Conservation (phyloP, 1,284 basidiomycete genomes). For the Rhodotorula sp. region DNA sequence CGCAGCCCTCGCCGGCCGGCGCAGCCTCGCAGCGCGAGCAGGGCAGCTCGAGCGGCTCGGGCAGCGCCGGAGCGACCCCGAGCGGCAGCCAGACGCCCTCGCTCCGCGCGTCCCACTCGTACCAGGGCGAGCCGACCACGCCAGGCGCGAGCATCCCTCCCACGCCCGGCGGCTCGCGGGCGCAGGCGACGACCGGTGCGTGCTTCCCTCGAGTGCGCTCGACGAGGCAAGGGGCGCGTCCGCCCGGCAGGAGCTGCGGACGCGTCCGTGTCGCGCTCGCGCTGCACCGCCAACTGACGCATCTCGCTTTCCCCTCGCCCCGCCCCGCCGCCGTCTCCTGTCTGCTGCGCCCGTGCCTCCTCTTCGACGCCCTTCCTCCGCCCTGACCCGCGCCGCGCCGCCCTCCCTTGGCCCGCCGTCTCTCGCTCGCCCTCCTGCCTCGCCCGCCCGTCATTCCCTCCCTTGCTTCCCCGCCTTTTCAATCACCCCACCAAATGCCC, state of each 20-base stretch:
- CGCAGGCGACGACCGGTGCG: constrained; percentile 39
- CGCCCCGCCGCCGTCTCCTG: not conserved
- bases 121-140: not conserved
- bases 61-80: not conserved
- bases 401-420: too few species aligned
- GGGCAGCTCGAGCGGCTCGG: not conserved
- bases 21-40: not conserved
- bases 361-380: not conserved
- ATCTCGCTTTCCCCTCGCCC: not conserved
- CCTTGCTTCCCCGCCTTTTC: too few species aligned
- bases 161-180: constrained; percentile 31
- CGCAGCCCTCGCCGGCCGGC: not conserved
- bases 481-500: too few species aligned
- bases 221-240: not conserved
- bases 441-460: too few species aligned
- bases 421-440: too few species aligned
- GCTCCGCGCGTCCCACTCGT: not conserved
- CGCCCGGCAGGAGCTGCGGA: not conserved
- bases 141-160: constrained; percentile 4
- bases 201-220: not conserved
- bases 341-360: not conserved
- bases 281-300: not conserved
- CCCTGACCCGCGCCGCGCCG: not conserved
- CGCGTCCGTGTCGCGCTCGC: too few species aligned
- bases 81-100: not conserved